Conservation (phyloP, 208 protist genomes). For the Leptomonas pyrrhocoris region DNA sequence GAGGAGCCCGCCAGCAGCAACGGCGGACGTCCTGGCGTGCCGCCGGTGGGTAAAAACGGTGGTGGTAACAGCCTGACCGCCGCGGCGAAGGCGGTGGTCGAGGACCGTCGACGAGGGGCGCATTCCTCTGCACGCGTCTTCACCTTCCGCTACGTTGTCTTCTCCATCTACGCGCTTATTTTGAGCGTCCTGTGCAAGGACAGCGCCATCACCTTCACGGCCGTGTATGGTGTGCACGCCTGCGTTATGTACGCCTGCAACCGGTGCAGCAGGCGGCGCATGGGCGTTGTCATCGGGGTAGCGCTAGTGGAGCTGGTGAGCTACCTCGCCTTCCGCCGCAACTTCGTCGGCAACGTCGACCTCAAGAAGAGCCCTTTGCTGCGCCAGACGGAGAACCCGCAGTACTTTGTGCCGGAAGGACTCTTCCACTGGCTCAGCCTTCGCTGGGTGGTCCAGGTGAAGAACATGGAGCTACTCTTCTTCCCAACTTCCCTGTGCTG, state of each 20-base stretch:
- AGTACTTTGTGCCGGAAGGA: constrained; percentile 56
- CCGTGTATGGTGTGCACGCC: constrained; percentile 59
- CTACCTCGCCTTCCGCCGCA: constrained; percentile 59
- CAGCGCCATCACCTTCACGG: constrained; percentile 76
- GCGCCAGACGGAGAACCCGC: constrained; percentile 83
- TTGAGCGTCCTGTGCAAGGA: constrained; percentile 68
- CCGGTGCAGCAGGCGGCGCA: constrained; percentile 12
- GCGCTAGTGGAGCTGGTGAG: constrained; percentile 30
- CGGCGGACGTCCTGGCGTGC: background rate
- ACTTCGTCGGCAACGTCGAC: constrained; percentile 56
- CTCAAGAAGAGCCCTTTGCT: constrained; percentile 49
- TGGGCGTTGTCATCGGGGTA: constrained; percentile 20
- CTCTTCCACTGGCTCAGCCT: constrained; percentile 51
- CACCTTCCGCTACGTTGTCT: constrained; percentile 38
- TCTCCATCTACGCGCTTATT: constrained; percentile 20
- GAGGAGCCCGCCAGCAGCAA: background rate
- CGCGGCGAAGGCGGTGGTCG: background rate
- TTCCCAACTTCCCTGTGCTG: constrained; percentile 78
- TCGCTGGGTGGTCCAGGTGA: constrained; percentile 67
- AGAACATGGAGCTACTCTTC: constrained; percentile 86
- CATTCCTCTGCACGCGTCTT: constrained; percentile 20
- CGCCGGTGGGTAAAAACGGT: background rate
- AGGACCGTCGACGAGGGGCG: background rate
- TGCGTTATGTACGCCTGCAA: constrained; percentile 36
- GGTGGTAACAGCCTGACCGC: background rate